phyloP scores from a whole-genome alignment of 2,329 filamentous ascomycete species.

The Aspergillus fijiensis region DNA sequence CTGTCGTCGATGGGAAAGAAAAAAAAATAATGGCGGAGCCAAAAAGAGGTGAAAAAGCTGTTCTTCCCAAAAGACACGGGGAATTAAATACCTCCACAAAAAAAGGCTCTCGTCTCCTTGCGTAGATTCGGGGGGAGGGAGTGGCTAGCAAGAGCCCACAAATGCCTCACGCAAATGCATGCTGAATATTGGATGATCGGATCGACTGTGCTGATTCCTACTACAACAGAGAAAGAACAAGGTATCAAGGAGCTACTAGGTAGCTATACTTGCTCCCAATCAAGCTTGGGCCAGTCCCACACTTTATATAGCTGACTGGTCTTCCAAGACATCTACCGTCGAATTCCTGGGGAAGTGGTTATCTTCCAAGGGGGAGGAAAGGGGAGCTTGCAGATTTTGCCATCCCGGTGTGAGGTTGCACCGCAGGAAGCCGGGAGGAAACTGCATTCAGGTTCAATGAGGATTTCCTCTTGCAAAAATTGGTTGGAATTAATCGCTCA shows the following conservation, averaged over 20 bases:
- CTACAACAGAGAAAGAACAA: not conserved
- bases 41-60: not conserved
- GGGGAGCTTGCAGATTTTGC: not conserved
- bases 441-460: no score
- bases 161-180: constrained; percentile 9
- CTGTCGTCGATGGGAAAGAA: not conserved
- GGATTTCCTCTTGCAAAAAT: not conserved
- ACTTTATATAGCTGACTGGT: not conserved
- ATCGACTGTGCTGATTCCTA: not conserved
- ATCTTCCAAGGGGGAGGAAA: not conserved
- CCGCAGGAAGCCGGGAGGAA: not conserved
- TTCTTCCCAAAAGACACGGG: not conserved
- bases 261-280: not conserved
- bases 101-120: not conserved
- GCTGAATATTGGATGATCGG: not conserved
- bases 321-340: not conserved
- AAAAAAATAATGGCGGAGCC: not conserved
- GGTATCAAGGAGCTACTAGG: no score
- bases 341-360: not conserved
- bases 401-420: not conserved
- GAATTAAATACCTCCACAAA: not conserved
- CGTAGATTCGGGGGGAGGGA: not conserved
- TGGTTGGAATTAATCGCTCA: constrained; percentile 7
- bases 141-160: constrained; percentile 8
- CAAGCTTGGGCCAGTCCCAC: not conserved